Evolutionary conservation across 2,329 filamentous ascomycete genomes (phyloP).

Genomic region (Verticillium tricorpus): DNA sequence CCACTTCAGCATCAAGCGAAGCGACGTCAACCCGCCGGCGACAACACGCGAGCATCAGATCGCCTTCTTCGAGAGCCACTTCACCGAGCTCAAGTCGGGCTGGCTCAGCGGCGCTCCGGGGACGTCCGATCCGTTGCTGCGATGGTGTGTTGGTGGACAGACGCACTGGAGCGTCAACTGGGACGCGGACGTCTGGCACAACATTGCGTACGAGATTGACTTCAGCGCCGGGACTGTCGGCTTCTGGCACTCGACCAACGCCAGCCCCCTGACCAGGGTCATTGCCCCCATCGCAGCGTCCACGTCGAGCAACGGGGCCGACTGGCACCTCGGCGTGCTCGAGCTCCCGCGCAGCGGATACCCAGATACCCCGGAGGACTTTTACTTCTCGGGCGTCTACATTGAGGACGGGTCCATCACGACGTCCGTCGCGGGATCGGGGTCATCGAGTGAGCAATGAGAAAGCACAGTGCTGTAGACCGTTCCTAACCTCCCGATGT

Average conservation of each 20-base stretch:
- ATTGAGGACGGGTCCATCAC: slow-evolving; percentile 47
- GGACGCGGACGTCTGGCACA: slow-evolving; percentile 65
- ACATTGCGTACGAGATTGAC: slow-evolving; percentile 70
- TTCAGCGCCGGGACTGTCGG: slow-evolving; percentile 58
- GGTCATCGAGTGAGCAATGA: background rate
- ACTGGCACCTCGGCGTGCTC: slow-evolving; percentile 70
- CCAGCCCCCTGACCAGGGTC: slow-evolving; percentile 49
- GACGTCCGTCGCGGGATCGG: slow-evolving; percentile 17
- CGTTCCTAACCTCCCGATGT: background rate
- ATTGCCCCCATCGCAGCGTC: slow-evolving; percentile 56
- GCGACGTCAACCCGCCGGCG: slow-evolving; percentile 54
- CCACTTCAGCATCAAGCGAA: slow-evolving; percentile 65
- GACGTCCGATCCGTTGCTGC: slow-evolving; percentile 47
- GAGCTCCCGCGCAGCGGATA: slow-evolving; percentile 57
- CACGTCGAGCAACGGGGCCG: slow-evolving; percentile 62
- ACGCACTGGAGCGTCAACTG: slow-evolving; percentile 61
- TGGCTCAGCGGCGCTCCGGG: slow-evolving; percentile 46
- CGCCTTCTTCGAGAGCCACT: slow-evolving; percentile 63
- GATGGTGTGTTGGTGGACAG: slow-evolving; percentile 59
- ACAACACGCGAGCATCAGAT: slow-evolving; percentile 64
- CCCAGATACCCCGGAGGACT: slow-evolving; percentile 55
- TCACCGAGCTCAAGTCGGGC: slow-evolving; percentile 71
- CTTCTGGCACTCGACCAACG: slow-evolving; percentile 67
- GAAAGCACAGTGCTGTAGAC: background rate
- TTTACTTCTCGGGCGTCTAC: slow-evolving; percentile 70